phyloP scores from a whole-genome alignment of 2,329 filamentous ascomycete genomes.

The Dothistroma septosporum region DNA sequence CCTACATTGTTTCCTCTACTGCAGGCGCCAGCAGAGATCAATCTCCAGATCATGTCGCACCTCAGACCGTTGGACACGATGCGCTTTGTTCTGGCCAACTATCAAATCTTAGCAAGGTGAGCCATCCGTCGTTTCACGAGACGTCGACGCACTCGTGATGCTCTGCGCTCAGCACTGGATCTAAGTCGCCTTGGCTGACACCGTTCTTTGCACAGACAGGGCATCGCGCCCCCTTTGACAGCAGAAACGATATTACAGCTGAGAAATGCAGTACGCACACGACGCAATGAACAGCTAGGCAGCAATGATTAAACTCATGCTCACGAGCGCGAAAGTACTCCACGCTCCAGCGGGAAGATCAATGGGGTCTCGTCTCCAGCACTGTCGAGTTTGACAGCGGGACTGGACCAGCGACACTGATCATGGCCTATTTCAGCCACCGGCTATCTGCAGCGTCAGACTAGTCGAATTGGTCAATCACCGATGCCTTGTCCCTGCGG shows the following conservation, averaged over 20 bases:
- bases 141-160: background rate
- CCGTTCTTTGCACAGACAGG: constrained; percentile 18
- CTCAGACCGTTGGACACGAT: constrained; percentile 38
- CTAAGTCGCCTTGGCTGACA: background rate
- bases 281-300: background rate
- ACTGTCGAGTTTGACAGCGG: no score
- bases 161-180: background rate
- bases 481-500: no score
- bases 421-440: no score
- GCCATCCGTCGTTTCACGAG: background rate
- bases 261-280: constrained; percentile 20
- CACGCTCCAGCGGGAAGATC: no score
- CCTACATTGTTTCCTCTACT: constrained; percentile 30
- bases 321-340: background rate
- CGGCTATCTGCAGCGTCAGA: no score
- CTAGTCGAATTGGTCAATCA: no score
- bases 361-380: no score
- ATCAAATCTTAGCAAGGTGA: constrained; percentile 28
- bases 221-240: constrained; percentile 34
- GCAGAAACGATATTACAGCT: constrained; percentile 26
- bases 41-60: constrained; percentile 37
- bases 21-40: constrained; percentile 41
- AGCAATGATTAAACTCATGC: background rate
- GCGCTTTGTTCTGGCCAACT: constrained; percentile 39
- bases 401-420: no score